phyloP scores from a whole-genome alignment of 371 early-diverging fungal species.

The Mortierella sp. region DNA sequence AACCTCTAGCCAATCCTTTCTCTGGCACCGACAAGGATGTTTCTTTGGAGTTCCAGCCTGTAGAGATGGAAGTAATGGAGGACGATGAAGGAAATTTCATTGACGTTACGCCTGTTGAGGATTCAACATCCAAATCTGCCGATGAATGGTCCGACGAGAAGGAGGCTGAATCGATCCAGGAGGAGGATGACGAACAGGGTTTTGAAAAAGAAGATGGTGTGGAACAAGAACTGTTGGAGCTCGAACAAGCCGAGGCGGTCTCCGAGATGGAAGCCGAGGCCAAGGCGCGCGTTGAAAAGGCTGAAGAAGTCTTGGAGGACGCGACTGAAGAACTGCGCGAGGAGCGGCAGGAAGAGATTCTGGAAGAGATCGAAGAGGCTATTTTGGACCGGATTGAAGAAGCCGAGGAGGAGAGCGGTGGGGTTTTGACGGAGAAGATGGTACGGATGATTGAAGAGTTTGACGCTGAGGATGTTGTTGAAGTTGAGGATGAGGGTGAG shows the following conservation, averaged over 20 bases:
- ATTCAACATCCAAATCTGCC: not conserved
- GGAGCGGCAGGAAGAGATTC: not conserved
- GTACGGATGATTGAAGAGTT: not conserved
- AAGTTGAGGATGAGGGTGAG: slow-evolving; percentile 18
- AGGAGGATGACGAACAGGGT: slow-evolving; percentile 37
- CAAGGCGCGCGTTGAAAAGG: slow-evolving; percentile 18
- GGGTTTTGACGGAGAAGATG: not conserved
- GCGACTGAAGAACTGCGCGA: slow-evolving; percentile 12
- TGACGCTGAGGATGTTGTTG: slow-evolving; percentile 13
- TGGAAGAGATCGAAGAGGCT: not conserved
- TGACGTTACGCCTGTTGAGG: not conserved
- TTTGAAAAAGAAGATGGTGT: slow-evolving; percentile 23
- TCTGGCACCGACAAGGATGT: not conserved
- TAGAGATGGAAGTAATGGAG: not conserved
- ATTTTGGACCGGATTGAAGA: not conserved
- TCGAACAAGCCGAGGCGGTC: not conserved
- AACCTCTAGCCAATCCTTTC: not conserved
- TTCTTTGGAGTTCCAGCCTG: not conserved
- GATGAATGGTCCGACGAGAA: slow-evolving; percentile 15
- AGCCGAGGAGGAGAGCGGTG: not conserved
- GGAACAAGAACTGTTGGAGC: not conserved
- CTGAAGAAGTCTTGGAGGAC: slow-evolving; percentile 12
- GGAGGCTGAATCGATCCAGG: slow-evolving; percentile 27
- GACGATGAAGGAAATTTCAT: not conserved
- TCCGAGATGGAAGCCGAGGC: not conserved